These are phyloP conservation scores for Hymenoscyphus infarciens DNA, from an alignment of 2,329 filamentous ascomycete species.

Conservation along the genomic window DNA sequence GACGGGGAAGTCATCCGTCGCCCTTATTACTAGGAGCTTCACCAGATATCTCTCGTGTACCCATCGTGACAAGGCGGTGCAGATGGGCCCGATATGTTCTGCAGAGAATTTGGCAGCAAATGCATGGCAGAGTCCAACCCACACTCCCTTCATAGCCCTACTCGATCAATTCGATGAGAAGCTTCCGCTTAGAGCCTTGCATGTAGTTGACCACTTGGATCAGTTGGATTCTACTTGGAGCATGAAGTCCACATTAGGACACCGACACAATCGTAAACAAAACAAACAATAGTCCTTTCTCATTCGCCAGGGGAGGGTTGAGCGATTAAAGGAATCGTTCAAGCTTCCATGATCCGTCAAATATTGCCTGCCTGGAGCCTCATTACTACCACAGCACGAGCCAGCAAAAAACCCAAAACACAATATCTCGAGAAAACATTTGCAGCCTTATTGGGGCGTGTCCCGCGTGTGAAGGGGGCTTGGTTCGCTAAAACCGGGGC, in stretches of 20 bases:
- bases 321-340: not conserved
- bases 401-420: not conserved
- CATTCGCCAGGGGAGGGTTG: not conserved
- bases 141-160: not conserved
- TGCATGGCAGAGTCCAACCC: not conserved
- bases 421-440: not conserved
- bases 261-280: conserved; percentile 2
- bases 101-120: not conserved
- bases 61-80: conserved; percentile 6
- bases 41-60: not conserved
- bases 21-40: not conserved
- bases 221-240: conserved; percentile 1
- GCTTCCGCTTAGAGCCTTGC: conserved; percentile 8
- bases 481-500: conserved; percentile 4
- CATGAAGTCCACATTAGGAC: not conserved
- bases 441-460: conserved; percentile 12
- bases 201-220: conserved; percentile 1
- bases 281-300: not conserved
- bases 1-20: conserved; percentile 3
- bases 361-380: conserved; percentile 12
- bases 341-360: not conserved
- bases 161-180: conserved; percentile 9
- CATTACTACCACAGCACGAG: not conserved
- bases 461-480: not conserved
- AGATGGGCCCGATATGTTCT: not conserved